These are phyloP conservation scores for Nicotiana tomentosiformis DNA, from an alignment of 257 asterid genomes.

Conservation along the genomic window DNA sequence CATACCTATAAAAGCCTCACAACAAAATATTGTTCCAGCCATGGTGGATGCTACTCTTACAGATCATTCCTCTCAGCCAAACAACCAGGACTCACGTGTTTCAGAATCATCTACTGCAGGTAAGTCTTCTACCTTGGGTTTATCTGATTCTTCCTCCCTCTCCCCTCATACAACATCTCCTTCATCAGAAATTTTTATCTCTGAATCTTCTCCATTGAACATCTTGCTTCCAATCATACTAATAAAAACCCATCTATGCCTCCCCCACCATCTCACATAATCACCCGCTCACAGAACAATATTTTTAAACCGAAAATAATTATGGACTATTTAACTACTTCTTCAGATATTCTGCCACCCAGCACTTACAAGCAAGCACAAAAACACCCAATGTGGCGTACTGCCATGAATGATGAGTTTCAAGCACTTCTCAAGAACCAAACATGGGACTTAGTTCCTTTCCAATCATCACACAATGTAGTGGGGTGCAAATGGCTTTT, in stretches of 20 bases:
- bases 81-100: too few relatives aligned
- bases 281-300: not conserved
- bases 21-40: too few relatives aligned
- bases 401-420: not conserved
- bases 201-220: not conserved
- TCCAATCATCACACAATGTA: not conserved
- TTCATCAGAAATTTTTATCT: too few relatives aligned
- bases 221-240: not conserved
- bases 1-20: too few relatives aligned
- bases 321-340: too few relatives aligned
- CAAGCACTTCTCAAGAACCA: not conserved
- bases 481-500: not conserved
- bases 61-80: too few relatives aligned
- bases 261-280: not conserved
- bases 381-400: not conserved
- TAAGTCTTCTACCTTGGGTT: too few relatives aligned
- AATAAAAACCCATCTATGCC: not conserved
- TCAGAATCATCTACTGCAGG: too few relatives aligned
- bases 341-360: not conserved
- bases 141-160: not conserved
- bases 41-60: not conserved
- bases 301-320: not conserved
- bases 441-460: not conserved
- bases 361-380: not conserved
- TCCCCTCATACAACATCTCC: not conserved